A percentile compares a stretch with the other conserved stretches of the same genome.
These are phyloP conservation scores for Phytopythium sindhum DNA, from an alignment of 352 stramenopile genomes.

Conservation along the genomic window DNA sequence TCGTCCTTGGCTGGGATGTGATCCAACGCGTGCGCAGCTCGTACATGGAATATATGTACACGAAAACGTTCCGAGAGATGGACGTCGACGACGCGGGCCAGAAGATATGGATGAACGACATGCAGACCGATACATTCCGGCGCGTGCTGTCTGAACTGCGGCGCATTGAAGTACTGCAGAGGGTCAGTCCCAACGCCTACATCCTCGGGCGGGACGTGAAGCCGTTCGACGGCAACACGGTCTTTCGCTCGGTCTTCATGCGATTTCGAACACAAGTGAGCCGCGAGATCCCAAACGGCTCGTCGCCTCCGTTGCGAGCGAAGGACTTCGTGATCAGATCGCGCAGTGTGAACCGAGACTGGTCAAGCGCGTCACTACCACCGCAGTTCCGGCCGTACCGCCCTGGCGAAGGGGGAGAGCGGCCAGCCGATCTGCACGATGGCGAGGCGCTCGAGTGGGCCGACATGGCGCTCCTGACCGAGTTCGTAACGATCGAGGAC, in stretches of 20 bases:
- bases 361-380: conserved; percentile 6
- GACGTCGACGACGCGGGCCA: conserved; percentile 27
- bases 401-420: background rate
- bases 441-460: conserved; percentile 33
- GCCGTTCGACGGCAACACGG: conserved; percentile 19
- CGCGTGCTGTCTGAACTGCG: conserved; percentile 31
- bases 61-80: conserved; percentile 26
- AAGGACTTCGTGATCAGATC: conserved; percentile 42
- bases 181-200: conserved; percentile 26
- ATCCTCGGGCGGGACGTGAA: conserved; percentile 31
- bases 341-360: conserved; percentile 34
- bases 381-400: background rate
- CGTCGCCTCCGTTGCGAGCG: conserved; percentile 17
- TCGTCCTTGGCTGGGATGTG: conserved; percentile 27
- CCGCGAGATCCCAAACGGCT: conserved; percentile 13
- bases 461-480: conserved; percentile 38
- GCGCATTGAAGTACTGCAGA: conserved; percentile 33
- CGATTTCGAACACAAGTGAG: conserved; percentile 34
- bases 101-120: conserved; percentile 42
- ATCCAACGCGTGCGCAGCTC: conserved; percentile 21
- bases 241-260: conserved; percentile 38
- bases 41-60: conserved; percentile 37
- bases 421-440: conserved; percentile 7
- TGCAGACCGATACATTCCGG: conserved; percentile 31
- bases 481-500: conserved; percentile 38